Percentiles rank a stretch among this genome's conserved stretches.
Conservation (phyloP, 345 rosid genomes). For the Angophora floribunda region DNA sequence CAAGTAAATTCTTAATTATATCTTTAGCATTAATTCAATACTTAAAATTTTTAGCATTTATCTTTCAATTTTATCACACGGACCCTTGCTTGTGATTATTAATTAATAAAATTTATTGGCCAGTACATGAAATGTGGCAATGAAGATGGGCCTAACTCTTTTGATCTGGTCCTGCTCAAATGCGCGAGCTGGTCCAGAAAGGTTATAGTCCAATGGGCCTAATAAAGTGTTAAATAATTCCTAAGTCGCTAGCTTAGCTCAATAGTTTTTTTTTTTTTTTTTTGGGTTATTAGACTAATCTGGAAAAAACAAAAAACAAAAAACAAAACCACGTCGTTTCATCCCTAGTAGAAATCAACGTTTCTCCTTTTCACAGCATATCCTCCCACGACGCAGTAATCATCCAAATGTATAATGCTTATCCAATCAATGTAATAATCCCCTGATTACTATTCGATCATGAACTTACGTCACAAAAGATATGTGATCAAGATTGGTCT, state of each 20-base stretch:
- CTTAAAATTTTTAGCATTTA: not conserved
- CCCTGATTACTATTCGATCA: not conserved
- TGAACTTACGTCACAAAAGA: not conserved
- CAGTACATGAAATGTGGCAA: not conserved
- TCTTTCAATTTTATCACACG: not conserved
- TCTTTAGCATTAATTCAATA: not conserved
- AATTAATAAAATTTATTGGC: not conserved
- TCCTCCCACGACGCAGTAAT: not conserved
- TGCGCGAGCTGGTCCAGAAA: not conserved
- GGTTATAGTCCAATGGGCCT: not conserved
- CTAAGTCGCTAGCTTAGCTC: not conserved
- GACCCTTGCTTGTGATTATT: not conserved
- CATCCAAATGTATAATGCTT: not conserved
- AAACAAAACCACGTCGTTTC: not conserved
- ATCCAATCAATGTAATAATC: not conserved
- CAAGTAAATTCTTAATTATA: not conserved
- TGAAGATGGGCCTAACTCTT: not conserved
- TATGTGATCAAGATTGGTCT: not conserved
- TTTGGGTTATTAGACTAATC: not conserved
- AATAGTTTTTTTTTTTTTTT: not conserved
- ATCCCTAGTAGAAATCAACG: not conserved
- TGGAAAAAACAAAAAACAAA: not conserved
- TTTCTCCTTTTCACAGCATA: not conserved
- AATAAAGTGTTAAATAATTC: not conserved
- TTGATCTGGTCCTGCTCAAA: not conserved